Evolutionary conservation across 495 filamentous ascomycete species (phyloP), one percentile per base, ranked within the genome.

Genomic region (Cudoniella acicularis): DNA sequence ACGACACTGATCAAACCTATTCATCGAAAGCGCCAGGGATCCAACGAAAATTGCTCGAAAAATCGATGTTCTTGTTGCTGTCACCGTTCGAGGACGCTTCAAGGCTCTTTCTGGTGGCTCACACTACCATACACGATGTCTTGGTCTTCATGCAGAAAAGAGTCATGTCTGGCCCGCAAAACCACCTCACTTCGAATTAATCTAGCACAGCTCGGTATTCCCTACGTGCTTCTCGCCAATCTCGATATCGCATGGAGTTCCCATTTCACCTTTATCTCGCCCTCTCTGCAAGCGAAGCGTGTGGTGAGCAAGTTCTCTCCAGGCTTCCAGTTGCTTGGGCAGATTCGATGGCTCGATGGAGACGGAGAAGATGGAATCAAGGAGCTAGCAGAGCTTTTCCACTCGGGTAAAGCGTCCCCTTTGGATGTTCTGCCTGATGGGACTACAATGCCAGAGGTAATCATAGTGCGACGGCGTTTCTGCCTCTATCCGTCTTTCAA

Each of bases 151-250:
- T n/a, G n/a, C n/a, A n/a, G n/a, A n/a, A n/a, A n/a, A n/a, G n/a
- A n/a, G n/a, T n/a, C n/a, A n/a, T n/a, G n/a, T n/a, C n/a, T n/a
- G n/a, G n/a, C n/a, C n/a, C n/a, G n/a, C n/a, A 56, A 56, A 41
- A 17, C 6, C 17, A 17, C 53, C 10, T 56, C 53, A 10, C 8
- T 56, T 16, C 47, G 53, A 41, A 18, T 56, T 24, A 56, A 41
- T 48, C 17, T 56, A 56, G 41, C 53, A 2, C 26, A 10, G 21
- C 11, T 56, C 20, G 53, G 53, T 2, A 47, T 56, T 13, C 53
- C n/a, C 2, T 22, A 3, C 18, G 53, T 21, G 21, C 13, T 56
- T 47, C 23, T 21, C 18, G 21, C 17, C 16, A 48, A 41, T 27
- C 18, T 56, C 20, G 42, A 56, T 48, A 1, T 46, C 11, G n/a